Evolutionary conservation across 1,139 yeast genomes (phyloP).

Genomic region (Ogataea hybrid): DNA sequence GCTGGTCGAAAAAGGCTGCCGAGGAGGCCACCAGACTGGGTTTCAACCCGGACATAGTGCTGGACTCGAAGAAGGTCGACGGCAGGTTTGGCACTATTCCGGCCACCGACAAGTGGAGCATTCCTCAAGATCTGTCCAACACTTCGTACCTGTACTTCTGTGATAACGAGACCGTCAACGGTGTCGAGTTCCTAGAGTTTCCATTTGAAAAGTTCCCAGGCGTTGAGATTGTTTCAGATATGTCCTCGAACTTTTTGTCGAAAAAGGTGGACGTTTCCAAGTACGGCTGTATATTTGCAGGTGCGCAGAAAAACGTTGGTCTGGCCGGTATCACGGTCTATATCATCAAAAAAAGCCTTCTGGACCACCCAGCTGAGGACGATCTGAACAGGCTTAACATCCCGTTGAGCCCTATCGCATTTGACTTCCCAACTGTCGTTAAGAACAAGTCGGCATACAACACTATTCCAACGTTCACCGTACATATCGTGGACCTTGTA

Average conservation of each 20-base stretch:
- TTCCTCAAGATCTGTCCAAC: constrained; percentile 39
- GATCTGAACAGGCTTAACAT: constrained; percentile 56
- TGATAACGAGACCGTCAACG: constrained; percentile 96
- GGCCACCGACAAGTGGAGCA: constrained; percentile 59
- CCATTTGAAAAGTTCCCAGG: constrained; percentile 59
- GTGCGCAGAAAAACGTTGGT: constrained; percentile 97
- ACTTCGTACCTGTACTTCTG: constrained; percentile 87
- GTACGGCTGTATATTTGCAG: constrained; percentile 89
- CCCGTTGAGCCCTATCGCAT: constrained; percentile 84
- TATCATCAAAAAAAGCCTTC: constrained; percentile 76
- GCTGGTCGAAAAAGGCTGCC: constrained; percentile 86
- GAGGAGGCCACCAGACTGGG: constrained; percentile 89
- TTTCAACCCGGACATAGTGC: constrained; percentile 65
- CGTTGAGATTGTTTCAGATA: constrained; percentile 85
- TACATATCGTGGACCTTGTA: constrained; percentile 81
- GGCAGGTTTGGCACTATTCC: constrained; percentile 72
- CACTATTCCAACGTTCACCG: constrained; percentile 90
- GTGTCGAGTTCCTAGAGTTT: constrained; percentile 72
- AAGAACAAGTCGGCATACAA: constrained; percentile 90
- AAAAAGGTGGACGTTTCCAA: constrained; percentile 76
- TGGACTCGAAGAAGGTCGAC: constrained; percentile 55
- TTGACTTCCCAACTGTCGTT: constrained; percentile 83
- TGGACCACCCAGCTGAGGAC: constrained; percentile 65
- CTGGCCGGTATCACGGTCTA: constrained; percentile 92
- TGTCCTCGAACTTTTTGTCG: constrained; percentile 90